A percentile compares a stretch with the other conserved stretches of the same genome.
phyloP scores from a whole-genome alignment of 2,329 filamentous ascomycete genomes.

The Xylariales sp. region DNA sequence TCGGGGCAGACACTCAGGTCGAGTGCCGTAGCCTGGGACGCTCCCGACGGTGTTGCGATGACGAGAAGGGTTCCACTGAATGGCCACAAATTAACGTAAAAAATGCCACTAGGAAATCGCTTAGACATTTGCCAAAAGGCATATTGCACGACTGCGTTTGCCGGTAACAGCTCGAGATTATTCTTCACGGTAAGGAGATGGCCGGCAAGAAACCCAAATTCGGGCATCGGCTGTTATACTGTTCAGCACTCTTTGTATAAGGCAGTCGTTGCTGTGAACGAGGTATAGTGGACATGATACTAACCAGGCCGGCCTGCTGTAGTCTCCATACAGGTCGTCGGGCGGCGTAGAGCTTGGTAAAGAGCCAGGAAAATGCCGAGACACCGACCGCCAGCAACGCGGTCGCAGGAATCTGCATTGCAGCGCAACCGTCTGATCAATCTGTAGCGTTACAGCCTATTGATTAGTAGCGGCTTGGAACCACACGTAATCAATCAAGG shows the following conservation, averaged over 20 bases:
- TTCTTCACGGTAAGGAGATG: not conserved
- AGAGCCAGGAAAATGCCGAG: too few species aligned
- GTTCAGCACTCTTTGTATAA: not conserved
- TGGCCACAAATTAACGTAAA: constrained; percentile 7
- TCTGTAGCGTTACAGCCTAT: too few species aligned
- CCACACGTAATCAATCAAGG: too few species aligned
- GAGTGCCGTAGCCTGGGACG: not conserved
- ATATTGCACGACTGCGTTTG: not conserved
- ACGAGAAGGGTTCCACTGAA: not conserved
- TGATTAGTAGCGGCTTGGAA: too few species aligned
- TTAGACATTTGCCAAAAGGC: not conserved
- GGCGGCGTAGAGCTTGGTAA: not conserved
- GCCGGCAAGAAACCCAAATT: not conserved
- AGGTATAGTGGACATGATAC: not conserved
- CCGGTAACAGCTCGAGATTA: not conserved
- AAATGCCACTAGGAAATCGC: not conserved
- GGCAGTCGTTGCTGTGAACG: not conserved
- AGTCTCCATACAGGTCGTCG: not conserved
- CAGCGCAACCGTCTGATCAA: too few species aligned
- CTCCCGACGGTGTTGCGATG: not conserved
- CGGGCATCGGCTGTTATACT: not conserved
- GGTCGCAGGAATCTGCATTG: too few species aligned
- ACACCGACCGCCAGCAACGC: too few species aligned
- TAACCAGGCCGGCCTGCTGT: not conserved
- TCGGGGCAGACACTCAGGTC: not conserved